Evolutionary conservation across 176 grass and related monocot species (phyloP).

Genomic region (Avena atlantica): DNA sequence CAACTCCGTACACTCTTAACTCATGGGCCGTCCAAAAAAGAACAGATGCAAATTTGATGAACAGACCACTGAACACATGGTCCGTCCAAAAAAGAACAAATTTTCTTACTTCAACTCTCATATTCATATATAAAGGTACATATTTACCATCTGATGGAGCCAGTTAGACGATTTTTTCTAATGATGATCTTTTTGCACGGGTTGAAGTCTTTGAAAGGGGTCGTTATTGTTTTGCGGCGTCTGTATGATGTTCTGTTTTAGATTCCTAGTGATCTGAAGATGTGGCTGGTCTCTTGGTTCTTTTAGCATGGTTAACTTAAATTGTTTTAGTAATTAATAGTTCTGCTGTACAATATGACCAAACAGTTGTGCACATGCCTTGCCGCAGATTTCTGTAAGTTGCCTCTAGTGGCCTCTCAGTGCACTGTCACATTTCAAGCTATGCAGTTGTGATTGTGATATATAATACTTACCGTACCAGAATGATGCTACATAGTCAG

Average conservation of each 20-base stretch:
- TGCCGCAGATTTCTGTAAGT: neutral
- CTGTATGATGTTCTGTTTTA: neutral
- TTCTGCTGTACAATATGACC: neutral
- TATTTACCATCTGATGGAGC: neutral
- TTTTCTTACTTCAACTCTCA: no score
- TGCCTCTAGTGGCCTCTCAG: neutral
- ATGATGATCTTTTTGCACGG: neutral
- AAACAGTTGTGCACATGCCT: neutral
- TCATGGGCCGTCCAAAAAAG: no score
- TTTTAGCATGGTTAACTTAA: neutral
- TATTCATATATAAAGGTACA: neutral
- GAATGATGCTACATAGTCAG: no score
- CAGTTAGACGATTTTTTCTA: neutral
- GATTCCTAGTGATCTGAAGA: neutral
- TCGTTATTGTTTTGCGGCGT: neutral
- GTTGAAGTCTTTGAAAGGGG: neutral
- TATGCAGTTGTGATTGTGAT: neutral
- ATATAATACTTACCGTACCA: no score
- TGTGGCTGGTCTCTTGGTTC: neutral
- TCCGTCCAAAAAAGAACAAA: no score
- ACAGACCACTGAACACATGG: no score
- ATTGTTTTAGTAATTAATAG: neutral
- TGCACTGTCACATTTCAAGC: neutral
- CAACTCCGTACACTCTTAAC: no score
- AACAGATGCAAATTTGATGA: no score